Base-by-base conservation (phyloP, 495 filamentous ascomycete genomes). In the Aspergillus sclerotiicarbonarius region DNA sequence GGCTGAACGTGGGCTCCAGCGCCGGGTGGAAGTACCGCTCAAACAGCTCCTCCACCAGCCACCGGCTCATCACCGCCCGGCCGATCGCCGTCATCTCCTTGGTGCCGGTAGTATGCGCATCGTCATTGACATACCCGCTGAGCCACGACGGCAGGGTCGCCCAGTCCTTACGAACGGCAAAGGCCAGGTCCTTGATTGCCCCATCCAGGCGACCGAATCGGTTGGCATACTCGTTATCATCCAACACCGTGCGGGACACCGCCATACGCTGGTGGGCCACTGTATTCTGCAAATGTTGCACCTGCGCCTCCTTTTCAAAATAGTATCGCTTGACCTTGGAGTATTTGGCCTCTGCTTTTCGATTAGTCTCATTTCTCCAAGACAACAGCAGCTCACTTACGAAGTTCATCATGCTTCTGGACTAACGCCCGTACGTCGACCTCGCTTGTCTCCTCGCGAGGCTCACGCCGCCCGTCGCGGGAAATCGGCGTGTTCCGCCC, bases 61-160 rank as follows among this genome's bases (percentile, higher is more conserved):
- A 98, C 54, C 86, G 82, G 30, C 90, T 88, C 58, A 98, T 92
- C 47, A 90, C 83, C 6, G 95, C 91, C 29, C 93, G 84, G n/a
- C 94, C 94, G 20, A 96, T 87, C 6, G 90, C 90, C 6, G 90
- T 97, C 94, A 98, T 98, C 67, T 98, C 94, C 69, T 96, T 91
- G 55, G 89, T 94, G 53, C 91, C 93, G 13, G 83, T 87, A 48
- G 81, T 76, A 25, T 90, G 78, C 2, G 93, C 92, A 58, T 96
- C 92, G 50, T 87, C 79, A 67, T 92, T 97, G 62, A 96, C 90
- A 51, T 82, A 87, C 7, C 78, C 78, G 19, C 81, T 77, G 19
- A 98, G 78, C 92, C 92, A 98, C 3, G 74, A 52, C 1, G 94
- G 94, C 31, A 98, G 74, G 19, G 77, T 73, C 59, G 83, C 83